These are phyloP conservation scores for Pestalotiopsis sp. DNA, from an alignment of 2,329 filamentous ascomycete species.

Conservation along the genomic window DNA sequence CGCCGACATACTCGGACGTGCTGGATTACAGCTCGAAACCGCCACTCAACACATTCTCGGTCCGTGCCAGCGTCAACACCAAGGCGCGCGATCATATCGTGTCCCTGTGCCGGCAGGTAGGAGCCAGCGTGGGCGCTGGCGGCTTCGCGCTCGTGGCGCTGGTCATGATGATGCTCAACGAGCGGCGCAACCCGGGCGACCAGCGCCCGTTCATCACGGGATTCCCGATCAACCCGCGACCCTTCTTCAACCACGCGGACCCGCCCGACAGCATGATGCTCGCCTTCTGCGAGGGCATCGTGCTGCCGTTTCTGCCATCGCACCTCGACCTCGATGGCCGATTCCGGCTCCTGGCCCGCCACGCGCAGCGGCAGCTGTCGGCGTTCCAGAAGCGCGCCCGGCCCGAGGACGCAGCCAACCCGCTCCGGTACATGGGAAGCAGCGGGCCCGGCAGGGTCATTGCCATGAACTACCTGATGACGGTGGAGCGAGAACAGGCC, in stretches of 20 bases:
- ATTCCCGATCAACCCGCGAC: conserved; percentile 1
- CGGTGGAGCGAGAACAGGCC: neutral
- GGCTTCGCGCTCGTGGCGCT: conserved; percentile 22
- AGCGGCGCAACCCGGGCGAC: conserved; percentile 11
- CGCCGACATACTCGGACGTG: conserved; percentile 17
- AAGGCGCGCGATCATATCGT: conserved; percentile 21
- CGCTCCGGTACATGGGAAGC: neutral
- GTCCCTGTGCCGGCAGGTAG: conserved; percentile 21
- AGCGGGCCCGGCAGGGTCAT: neutral
- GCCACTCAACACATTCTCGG: conserved; percentile 23
- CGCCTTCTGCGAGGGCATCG: conserved; percentile 1
- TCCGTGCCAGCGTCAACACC: conserved; percentile 15
- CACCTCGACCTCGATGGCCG: neutral
- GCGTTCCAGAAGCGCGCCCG: conserved; percentile 1
- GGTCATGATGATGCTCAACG: conserved; percentile 28
- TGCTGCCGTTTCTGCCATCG: neutral
- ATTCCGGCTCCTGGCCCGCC: neutral
- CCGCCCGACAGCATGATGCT: conserved; percentile 3
- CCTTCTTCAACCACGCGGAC: neutral
- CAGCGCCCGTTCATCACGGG: neutral
- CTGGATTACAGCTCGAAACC: conserved; percentile 25
- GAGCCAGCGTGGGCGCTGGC: conserved; percentile 26
- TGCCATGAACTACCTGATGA: conserved; percentile 1
- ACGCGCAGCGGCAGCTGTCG: conserved; percentile 4
- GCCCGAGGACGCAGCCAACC: neutral